Conservation (phyloP, 2,329 filamentous ascomycete species). For the Fusarium phyllophilum region DNA sequence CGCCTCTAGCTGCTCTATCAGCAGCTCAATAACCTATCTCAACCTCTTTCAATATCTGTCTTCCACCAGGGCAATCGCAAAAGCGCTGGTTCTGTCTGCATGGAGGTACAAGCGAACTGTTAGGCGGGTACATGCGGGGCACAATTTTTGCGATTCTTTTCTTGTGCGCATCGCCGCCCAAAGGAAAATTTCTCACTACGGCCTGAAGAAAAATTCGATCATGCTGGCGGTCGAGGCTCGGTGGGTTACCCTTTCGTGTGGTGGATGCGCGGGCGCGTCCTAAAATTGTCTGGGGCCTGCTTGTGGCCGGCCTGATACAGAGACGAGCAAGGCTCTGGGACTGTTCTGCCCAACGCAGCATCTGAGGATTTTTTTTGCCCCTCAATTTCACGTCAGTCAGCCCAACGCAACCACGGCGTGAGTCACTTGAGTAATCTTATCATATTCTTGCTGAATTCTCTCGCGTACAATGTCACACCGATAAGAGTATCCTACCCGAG, state of each 20-base stretch:
- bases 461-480: constrained; percentile 4
- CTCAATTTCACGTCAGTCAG: constrained; percentile 37
- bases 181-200: constrained; percentile 43
- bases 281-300: constrained; percentile 31
- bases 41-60: constrained; percentile 7
- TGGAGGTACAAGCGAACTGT: constrained; percentile 45
- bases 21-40: neutral
- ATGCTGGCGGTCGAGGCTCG: constrained; percentile 36
- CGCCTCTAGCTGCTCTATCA: neutral
- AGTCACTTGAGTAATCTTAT: constrained; percentile 33
- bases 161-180: constrained; percentile 27
- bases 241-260: constrained; percentile 30
- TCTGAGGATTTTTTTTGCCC: constrained; percentile 32
- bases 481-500: neutral
- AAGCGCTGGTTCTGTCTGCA: neutral
- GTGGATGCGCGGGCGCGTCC: constrained; percentile 28
- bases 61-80: constrained; percentile 2
- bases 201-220: constrained; percentile 40
- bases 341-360: constrained; percentile 42
- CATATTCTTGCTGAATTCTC: neutral
- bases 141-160: constrained; percentile 22
- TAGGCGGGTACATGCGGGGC: constrained; percentile 45
- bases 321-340: constrained; percentile 12
- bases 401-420: constrained; percentile 44
- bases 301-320: constrained; percentile 23